phyloP scores from a whole-genome alignment of 805 yeast genomes.

The Yamadazyma ubonensis region DNA sequence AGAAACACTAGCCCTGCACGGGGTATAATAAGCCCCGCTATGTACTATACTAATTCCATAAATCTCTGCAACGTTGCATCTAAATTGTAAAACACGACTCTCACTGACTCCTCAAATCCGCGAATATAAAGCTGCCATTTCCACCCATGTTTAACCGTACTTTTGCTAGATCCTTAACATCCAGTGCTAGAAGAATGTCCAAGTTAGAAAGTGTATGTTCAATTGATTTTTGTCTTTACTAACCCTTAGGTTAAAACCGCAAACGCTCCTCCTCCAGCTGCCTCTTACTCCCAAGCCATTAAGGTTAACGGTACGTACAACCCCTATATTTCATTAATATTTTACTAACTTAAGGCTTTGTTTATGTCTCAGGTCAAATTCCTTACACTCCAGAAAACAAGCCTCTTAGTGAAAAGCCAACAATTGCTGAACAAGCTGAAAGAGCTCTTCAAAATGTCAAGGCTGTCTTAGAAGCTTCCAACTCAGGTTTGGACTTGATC shows the following conservation, averaged over 20 bases:
- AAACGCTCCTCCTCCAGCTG: slow-evolving; percentile 94
- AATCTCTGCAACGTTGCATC: slow-evolving; percentile 1
- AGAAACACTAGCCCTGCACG: too few relatives aligned
- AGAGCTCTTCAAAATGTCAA: slow-evolving; percentile 67
- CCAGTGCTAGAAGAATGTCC: slow-evolving; percentile 15
- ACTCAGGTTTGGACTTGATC: slow-evolving; percentile 77
- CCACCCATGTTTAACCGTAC: slow-evolving; percentile 12
- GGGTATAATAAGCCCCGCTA: too few relatives aligned
- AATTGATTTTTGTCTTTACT: slow-evolving; percentile 11
- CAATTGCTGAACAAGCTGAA: slow-evolving; percentile 74
- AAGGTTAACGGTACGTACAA: slow-evolving; percentile 63
- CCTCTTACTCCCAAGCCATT: slow-evolving; percentile 93
- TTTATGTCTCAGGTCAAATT: slow-evolving; percentile 94
- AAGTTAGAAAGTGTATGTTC: slow-evolving; percentile 16
- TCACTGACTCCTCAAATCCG: neutral
- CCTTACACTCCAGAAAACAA: slow-evolving; percentile 84
- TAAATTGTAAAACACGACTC: too few relatives aligned
- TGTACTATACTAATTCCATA: neutral
- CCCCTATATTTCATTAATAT: neutral
- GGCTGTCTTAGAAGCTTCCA: slow-evolving; percentile 78
- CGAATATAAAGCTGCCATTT: neutral
- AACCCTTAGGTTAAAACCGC: slow-evolving; percentile 55
- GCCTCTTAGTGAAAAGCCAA: slow-evolving; percentile 64
- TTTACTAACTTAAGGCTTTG: slow-evolving; percentile 51
- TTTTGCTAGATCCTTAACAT: slow-evolving; percentile 12